Conservation (phyloP, 108 stramenopile genomes). For the Cyclotella kingstonii region DNA sequence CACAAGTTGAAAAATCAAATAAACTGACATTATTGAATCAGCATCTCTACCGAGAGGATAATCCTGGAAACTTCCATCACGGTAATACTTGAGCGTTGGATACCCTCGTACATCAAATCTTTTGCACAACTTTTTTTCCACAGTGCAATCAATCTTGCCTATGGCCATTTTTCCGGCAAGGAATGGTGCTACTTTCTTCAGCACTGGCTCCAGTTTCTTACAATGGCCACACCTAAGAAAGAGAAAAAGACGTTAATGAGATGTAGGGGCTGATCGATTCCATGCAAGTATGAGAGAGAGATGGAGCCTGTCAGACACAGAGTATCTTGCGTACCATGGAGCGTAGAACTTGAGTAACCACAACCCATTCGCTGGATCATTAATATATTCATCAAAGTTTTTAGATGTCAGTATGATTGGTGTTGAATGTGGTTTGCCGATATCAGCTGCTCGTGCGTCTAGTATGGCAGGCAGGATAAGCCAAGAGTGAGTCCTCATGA, state of each 20-base stretch:
- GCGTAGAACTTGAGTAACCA: conserved; percentile 83
- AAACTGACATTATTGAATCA: conserved; percentile 48
- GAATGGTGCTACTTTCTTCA: conserved; percentile 62
- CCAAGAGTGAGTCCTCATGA: no score
- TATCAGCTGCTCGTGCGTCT: not conserved
- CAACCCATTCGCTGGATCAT: conserved; percentile 66
- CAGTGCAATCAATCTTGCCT: conserved; percentile 84
- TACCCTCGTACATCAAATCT: conserved; percentile 62
- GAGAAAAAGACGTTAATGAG: not conserved
- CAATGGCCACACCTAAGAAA: conserved; percentile 58
- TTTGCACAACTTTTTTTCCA: conserved; percentile 60
- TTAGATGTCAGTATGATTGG: conserved; percentile 47
- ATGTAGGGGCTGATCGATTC: no score
- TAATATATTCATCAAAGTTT: conserved; percentile 48
- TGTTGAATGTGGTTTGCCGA: conserved; percentile 47
- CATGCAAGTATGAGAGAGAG: not conserved
- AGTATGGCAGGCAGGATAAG: not conserved
- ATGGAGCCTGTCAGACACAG: not conserved
- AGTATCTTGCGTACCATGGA: conserved; percentile 60
- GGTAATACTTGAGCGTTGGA: conserved; percentile 74
- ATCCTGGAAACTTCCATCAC: conserved; percentile 67
- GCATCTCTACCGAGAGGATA: conserved; percentile 66
- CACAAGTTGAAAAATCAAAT: not conserved
- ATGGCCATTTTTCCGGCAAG: conserved; percentile 77
- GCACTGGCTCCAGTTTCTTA: conserved; percentile 59